phyloP scores from a whole-genome alignment of 1,284 basidiomycete species.

The Erythrobasidium hasegawianum region DNA sequence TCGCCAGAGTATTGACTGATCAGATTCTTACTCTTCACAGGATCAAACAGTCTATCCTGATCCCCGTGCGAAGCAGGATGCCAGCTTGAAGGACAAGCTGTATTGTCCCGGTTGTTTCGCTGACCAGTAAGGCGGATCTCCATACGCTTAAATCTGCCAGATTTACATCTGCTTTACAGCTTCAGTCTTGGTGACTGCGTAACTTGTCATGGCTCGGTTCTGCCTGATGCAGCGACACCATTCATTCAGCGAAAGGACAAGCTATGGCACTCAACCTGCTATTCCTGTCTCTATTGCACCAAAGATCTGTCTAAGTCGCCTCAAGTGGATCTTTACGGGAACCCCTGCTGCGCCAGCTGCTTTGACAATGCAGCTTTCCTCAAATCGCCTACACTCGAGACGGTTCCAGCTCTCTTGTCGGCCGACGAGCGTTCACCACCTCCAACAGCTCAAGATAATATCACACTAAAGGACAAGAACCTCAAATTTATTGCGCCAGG shows the following conservation, averaged over 20 bases:
- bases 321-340: constrained; percentile 32
- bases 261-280: constrained; percentile 28
- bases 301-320: constrained; percentile 28
- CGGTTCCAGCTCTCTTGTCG: constrained; percentile 26
- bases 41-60: constrained; percentile 33
- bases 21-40: neutral
- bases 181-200: constrained; percentile 27
- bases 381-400: constrained; percentile 23
- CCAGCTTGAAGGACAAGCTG: neutral
- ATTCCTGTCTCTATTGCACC: constrained; percentile 26
- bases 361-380: constrained; percentile 35
- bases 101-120: constrained; percentile 31
- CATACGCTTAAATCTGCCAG: neutral
- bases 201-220: constrained; percentile 9
- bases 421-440: constrained; percentile 3
- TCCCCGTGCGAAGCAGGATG: constrained; percentile 22
- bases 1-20: neutral
- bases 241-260: constrained; percentile 29
- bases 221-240: constrained; percentile 27
- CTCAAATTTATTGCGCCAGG: constrained; percentile 2
- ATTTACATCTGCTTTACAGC: constrained; percentile 11
- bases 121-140: constrained; percentile 1
- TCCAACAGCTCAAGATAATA: neutral
- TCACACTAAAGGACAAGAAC: neutral
- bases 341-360: constrained; percentile 31